Evolutionary conservation across 2,329 filamentous ascomycete genomes (phyloP).

Genomic region (Exophiala oligosperma): DNA sequence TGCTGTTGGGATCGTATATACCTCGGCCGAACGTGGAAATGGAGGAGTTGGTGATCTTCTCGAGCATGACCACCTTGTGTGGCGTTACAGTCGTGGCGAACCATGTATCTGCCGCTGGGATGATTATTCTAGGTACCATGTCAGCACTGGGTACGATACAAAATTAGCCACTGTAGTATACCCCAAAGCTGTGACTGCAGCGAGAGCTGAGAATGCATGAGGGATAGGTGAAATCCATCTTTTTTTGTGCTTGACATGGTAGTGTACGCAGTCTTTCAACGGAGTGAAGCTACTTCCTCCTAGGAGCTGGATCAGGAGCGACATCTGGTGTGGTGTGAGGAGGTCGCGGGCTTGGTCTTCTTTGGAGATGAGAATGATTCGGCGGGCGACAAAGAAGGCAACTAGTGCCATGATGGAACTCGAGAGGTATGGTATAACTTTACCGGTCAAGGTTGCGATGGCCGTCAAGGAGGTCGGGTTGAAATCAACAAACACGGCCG

Average conservation of each 20-base stretch:
- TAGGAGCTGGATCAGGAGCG: constrained; percentile 6
- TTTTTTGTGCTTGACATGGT: constrained; percentile 4
- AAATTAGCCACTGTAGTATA: background rate
- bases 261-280: constrained; percentile 1
- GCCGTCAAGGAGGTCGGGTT: constrained; percentile 18
- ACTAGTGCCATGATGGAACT: constrained; percentile 17
- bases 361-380: constrained; percentile 14
- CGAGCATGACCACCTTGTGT: background rate
- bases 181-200: constrained; percentile 2
- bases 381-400: constrained; percentile 15
- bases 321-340: constrained; percentile 7
- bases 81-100: constrained; percentile 9
- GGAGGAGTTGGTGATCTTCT: background rate
- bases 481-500: constrained; percentile 18
- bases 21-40: background rate
- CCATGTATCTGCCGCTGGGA: constrained; percentile 1
- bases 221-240: constrained; percentile 5
- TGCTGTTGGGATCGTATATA: background rate
- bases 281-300: constrained; percentile 4
- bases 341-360: constrained; percentile 4
- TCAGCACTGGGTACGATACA: background rate
- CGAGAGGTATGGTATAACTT: constrained; percentile 18
- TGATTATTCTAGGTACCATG: background rate
- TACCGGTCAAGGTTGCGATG: constrained; percentile 18
- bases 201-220: constrained; percentile 7